phyloP scores from a whole-genome alignment of 768 basidiomycete species.

The Pleurotus citrinopileatus region DNA sequence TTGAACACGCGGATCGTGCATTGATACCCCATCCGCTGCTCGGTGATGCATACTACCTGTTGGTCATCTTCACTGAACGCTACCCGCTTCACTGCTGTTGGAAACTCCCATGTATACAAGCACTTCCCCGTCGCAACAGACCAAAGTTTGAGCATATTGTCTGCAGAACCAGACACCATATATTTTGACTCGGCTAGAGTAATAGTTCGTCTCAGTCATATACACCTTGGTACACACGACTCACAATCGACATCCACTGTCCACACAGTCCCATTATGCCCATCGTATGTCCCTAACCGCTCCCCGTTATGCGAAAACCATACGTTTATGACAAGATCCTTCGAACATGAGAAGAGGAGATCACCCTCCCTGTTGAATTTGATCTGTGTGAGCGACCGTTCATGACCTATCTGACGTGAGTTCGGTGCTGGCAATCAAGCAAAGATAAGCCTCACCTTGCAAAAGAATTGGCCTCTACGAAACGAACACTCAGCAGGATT shows the following conservation, averaged over 20 bases:
- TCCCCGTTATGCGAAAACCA: conserved; percentile 99
- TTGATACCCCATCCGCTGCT: conserved; percentile 93
- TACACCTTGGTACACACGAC: conserved; percentile 24
- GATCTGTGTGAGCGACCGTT: conserved; percentile 96
- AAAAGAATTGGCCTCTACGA: background rate
- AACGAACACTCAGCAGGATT: background rate
- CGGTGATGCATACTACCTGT: conserved; percentile 89
- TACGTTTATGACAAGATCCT: conserved; percentile 93
- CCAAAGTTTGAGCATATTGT: conserved; percentile 93
- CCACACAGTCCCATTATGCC: conserved; percentile 96
- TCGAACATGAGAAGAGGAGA: conserved; percentile 92
- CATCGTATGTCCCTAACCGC: conserved; percentile 93
- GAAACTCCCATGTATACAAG: conserved; percentile 95
- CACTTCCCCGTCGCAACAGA: conserved; percentile 86
- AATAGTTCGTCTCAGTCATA: background rate
- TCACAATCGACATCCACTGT: conserved; percentile 93
- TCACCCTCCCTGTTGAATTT: conserved; percentile 97
- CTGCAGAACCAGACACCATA: conserved; percentile 89
- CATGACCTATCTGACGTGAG: conserved; percentile 64
- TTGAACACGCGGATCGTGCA: conserved; percentile 89
- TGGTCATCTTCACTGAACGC: conserved; percentile 85
- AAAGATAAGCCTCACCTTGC: background rate
- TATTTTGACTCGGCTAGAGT: conserved; percentile 71
- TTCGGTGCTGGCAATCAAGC: background rate
- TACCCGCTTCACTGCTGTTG: conserved; percentile 95